phyloP scores from a whole-genome alignment of 2,329 filamentous ascomycete species.

The Diaporthe sp. region DNA sequence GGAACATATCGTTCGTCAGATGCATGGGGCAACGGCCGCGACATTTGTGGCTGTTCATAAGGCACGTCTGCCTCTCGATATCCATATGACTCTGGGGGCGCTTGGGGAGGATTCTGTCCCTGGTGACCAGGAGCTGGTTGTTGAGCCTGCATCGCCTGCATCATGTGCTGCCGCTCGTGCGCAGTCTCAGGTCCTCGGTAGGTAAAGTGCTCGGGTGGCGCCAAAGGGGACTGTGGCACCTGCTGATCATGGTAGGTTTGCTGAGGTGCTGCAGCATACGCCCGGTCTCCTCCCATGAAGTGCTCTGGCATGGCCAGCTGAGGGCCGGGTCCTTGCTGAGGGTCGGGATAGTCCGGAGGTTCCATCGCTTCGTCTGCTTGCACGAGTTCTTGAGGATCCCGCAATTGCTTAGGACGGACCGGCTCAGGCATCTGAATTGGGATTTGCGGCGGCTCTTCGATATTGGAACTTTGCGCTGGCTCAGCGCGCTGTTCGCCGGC shows the following conservation, averaged over 20 bases:
- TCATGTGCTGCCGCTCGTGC: conserved; percentile 36
- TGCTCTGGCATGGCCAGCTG: conserved; percentile 34
- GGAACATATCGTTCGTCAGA: conserved; percentile 35
- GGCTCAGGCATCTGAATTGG: conserved; percentile 39
- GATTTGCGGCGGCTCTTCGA: conserved; percentile 30
- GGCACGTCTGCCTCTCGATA: conserved; percentile 30
- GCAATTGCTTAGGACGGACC: conserved; percentile 37
- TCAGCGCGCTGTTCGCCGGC: background rate
- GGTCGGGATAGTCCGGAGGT: conserved; percentile 32
- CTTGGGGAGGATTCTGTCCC: background rate
- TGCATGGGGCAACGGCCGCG: conserved; percentile 28
- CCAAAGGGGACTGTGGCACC: conserved; percentile 34
- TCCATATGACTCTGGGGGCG: conserved; percentile 18
- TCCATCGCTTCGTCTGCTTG: conserved; percentile 14
- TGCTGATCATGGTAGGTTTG: conserved; percentile 33
- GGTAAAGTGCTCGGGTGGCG: conserved; percentile 32
- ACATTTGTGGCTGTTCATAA: conserved; percentile 30
- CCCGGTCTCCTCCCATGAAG: conserved; percentile 28
- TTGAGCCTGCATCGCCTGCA: conserved; percentile 36
- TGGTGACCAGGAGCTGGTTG: conserved; percentile 28
- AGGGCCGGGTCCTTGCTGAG: conserved; percentile 32
- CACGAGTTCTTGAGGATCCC: conserved; percentile 37
- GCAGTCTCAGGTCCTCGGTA: conserved; percentile 30
- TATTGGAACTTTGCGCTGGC: background rate
- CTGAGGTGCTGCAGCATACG: conserved; percentile 23